Evolutionary conservation across 2,329 filamentous ascomycete genomes (phyloP), one percentile per base, ranked within the genome.

Genomic region (Nemania abortiva): DNA sequence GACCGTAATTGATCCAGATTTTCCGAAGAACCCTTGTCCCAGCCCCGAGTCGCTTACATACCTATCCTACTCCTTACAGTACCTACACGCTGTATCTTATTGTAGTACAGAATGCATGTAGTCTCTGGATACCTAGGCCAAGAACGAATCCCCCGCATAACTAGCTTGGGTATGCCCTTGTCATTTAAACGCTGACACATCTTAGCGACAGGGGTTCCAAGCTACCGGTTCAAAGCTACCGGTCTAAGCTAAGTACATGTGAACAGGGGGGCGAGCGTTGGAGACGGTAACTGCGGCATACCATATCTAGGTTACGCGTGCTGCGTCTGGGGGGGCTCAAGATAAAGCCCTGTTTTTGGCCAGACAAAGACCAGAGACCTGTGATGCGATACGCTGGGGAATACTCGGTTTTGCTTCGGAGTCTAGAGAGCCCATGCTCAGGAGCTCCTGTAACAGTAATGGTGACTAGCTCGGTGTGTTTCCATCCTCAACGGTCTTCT

Each of bases 341-440:
- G 59, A 53, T 7, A 22, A 55, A 31, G 45, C 45, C 45, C 45
- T 49, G 45, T 49, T 49, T 49, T 49, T 20, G 13, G n/a, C n/a
- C 45, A 49, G 45, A 20, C 18, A 24, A 49, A 24, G n/a, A 15
- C 45, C 15, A 49, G 45, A 49, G 50, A 42, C 9, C 9, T 9
- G 37, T 11, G 37, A 45, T 39, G 20, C 54, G 65, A 60, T 22
- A 61, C 49, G 59, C 50, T 66, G 63, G 66, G 50, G 66, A 69
- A 64, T 31, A 31, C 57, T 71, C 70, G 70, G 70, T 6, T 50
- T 66, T 70, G 54, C 34, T 37, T 72, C 70, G 70, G 70, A 31
- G 39, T 71, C 54, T 15, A 24, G 42, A 27, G 6, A 24, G 29
- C 42, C 49, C 39, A 34, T 57, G 61, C 34, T 27, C 42, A 54